Percentiles rank a stretch among this genome's conserved stretches.
phyloP scores from a whole-genome alignment of 2,329 filamentous ascomycete species.

The Setomelanomma holmii region DNA sequence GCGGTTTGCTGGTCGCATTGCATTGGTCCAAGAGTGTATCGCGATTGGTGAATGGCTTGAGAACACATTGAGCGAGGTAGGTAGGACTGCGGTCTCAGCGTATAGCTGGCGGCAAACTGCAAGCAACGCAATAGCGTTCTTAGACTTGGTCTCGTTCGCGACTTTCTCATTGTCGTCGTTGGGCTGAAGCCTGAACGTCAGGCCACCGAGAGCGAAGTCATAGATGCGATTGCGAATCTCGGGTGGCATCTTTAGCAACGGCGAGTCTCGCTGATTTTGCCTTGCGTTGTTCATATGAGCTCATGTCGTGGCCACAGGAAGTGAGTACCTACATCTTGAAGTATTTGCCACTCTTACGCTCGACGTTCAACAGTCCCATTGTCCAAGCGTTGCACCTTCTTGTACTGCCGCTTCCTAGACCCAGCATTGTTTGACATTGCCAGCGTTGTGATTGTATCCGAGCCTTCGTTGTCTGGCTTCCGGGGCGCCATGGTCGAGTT shows the following conservation, averaged over 20 bases:
- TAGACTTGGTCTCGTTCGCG: not conserved
- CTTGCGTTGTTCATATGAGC: not conserved
- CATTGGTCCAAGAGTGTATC: not conserved
- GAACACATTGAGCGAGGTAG: not conserved
- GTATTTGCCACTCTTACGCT: conserved; percentile 7
- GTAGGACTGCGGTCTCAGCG: not conserved
- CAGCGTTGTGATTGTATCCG: not conserved
- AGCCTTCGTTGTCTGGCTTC: not conserved
- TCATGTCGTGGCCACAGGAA: not conserved
- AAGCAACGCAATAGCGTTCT: conserved; percentile 1
- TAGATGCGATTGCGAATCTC: conserved; percentile 14
- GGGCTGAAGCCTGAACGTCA: not conserved
- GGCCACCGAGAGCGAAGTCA: conserved; percentile 1
- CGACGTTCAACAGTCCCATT: conserved; percentile 8
- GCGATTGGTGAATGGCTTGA: not conserved
- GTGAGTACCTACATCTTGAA: conserved; percentile 8
- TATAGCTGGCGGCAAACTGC: conserved; percentile 11
- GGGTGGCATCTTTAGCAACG: conserved; percentile 8
- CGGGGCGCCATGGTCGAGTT: not conserved
- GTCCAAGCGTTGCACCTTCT: conserved; percentile 2
- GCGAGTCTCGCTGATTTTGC: conserved; percentile 9
- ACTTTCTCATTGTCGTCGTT: not conserved
- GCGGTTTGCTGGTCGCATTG: not conserved
- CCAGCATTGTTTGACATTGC: not conserved
- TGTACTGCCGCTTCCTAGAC: not conserved